These are phyloP conservation scores for Colletotrichum godetiae DNA, from an alignment of 2,329 filamentous ascomycete genomes.

Conservation along the genomic window DNA sequence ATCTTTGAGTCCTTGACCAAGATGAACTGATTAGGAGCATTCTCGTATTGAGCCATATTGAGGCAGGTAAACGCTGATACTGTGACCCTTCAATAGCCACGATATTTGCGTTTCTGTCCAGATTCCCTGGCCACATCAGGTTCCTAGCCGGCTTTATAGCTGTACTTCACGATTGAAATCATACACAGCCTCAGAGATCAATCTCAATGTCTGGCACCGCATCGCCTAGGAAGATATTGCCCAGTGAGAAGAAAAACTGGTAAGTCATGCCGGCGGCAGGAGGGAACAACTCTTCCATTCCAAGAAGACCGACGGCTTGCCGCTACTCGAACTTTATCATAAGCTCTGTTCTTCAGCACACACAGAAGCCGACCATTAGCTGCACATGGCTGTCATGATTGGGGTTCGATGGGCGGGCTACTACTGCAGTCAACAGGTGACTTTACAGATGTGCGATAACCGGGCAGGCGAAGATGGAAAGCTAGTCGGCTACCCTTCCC, in stretches of 20 bases:
- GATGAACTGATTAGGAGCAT: neutral
- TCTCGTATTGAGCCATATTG: neutral
- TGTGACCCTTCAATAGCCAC: neutral
- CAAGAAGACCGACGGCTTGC: neutral
- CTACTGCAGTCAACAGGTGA: neutral
- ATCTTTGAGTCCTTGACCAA: neutral
- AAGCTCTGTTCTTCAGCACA: neutral
- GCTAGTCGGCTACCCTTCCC: no score
- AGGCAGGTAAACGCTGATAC: neutral
- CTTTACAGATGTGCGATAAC: neutral
- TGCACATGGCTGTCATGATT: neutral
- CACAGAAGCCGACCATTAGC: neutral
- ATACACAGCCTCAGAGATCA: neutral
- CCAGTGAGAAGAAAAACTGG: neutral
- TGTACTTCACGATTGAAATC: accelerated
- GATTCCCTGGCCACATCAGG: no score
- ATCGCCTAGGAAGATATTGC: neutral
- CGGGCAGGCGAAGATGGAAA: neutral
- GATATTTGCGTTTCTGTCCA: no score
- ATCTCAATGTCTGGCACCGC: neutral
- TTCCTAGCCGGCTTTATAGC: neutral
- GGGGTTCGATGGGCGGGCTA: neutral
- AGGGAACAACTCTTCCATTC: neutral
- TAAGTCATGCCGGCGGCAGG: neutral
- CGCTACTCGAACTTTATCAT: neutral